Evolutionary conservation across 2,329 filamentous ascomycete genomes (phyloP).

Genomic region (Ophioceras dolichostomum): DNA sequence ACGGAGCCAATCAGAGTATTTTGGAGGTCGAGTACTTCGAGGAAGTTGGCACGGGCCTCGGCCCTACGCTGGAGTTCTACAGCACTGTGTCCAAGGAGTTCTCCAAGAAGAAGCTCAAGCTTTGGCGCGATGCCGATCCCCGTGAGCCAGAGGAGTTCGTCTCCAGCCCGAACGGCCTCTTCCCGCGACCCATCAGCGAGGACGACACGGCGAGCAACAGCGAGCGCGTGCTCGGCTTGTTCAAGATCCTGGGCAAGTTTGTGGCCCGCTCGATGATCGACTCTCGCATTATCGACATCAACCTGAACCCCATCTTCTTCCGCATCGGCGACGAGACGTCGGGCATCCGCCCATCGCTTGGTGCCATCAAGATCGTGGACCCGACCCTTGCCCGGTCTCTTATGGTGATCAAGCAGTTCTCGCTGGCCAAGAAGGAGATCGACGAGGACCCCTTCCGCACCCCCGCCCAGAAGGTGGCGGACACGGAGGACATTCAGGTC

Average conservation of each 20-base stretch:
- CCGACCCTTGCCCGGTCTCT: constrained; percentile 75
- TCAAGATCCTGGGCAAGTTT: constrained; percentile 92
- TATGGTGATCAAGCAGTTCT: constrained; percentile 78
- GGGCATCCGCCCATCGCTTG: constrained; percentile 68
- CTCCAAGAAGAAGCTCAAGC: constrained; percentile 89
- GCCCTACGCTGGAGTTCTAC: constrained; percentile 94
- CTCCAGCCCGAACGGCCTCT: constrained; percentile 72
- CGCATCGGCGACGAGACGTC: constrained; percentile 65
- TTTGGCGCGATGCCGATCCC: constrained; percentile 88
- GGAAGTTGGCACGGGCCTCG: constrained; percentile 91
- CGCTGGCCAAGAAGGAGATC: constrained; percentile 65
- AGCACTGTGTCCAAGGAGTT: constrained; percentile 96
- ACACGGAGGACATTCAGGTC: constrained; percentile 57
- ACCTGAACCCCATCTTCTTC: constrained; percentile 97
- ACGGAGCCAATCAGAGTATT: constrained; percentile 91
- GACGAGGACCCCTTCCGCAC: constrained; percentile 58
- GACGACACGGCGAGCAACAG: constrained; percentile 66
- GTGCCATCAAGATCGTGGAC: constrained; percentile 82
- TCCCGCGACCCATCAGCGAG: constrained; percentile 80
- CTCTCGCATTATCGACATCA: constrained; percentile 92
- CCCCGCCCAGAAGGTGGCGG: constrained; percentile 56
- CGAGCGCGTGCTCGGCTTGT: constrained; percentile 78
- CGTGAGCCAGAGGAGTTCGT: constrained; percentile 66
- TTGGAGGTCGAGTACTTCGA: constrained; percentile 98
- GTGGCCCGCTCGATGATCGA: constrained; percentile 97